These are phyloP conservation scores for Kodamaea hsintzibuensis DNA, from an alignment of 805 yeast genomes.

Conservation along the genomic window DNA sequence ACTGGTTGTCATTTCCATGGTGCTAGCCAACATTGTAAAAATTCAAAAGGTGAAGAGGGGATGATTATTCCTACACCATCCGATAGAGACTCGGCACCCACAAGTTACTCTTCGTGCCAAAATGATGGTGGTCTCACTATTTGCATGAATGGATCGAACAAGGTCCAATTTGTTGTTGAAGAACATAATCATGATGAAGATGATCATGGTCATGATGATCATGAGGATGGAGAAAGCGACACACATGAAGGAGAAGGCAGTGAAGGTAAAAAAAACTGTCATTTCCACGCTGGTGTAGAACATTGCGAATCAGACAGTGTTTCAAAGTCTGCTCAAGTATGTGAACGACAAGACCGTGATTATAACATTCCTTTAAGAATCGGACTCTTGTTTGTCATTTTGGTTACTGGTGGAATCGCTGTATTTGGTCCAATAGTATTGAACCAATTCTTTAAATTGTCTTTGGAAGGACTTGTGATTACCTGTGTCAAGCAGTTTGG, in stretches of 20 bases:
- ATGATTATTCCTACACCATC: conserved; percentile 21
- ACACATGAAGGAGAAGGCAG: neutral
- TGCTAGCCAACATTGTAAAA: conserved; percentile 18
- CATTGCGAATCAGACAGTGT: conserved; percentile 19
- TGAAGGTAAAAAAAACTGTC: conserved; percentile 18
- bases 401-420: conserved; percentile 35
- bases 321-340: conserved; percentile 10
- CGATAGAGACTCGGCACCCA: conserved; percentile 4
- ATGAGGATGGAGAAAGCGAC: neutral
- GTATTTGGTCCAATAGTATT: conserved; percentile 33
- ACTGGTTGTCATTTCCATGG: conserved; percentile 26
- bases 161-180: conserved; percentile 18
- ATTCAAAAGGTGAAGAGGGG: conserved; percentile 24
- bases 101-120: conserved; percentile 21
- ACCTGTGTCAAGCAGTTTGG: conserved; percentile 21
- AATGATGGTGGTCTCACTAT: conserved; percentile 16
- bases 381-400: conserved; percentile 35
- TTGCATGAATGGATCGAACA: conserved; percentile 17
- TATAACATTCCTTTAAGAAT: conserved; percentile 28
- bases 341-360: conserved; percentile 28
- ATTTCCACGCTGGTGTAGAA: conserved; percentile 36
- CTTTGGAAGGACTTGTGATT: conserved; percentile 4
- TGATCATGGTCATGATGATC: neutral
- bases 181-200: neutral
- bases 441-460: conserved; percentile 14